These are phyloP conservation scores for Plasmodium berghei DNA, from an alignment of 169 alveolate genomes.

Conservation along the genomic window DNA sequence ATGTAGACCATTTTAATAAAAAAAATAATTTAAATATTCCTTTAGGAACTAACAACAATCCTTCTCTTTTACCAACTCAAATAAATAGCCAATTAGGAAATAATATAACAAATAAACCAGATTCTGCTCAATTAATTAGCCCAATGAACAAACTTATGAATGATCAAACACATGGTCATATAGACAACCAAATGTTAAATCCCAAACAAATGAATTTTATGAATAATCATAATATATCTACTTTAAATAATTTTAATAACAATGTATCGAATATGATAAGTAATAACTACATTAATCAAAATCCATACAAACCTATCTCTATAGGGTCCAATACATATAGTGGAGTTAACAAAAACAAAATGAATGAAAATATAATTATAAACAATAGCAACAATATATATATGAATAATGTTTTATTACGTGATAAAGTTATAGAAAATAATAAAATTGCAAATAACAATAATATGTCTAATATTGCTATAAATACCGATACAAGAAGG, in stretches of 20 bases:
- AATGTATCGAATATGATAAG: not conserved
- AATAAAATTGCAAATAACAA: slow-evolving; percentile 1
- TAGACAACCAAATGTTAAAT: not conserved
- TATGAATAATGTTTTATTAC: slow-evolving; percentile 19
- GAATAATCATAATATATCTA: slow-evolving; percentile 21
- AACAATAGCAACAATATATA: slow-evolving; percentile 14
- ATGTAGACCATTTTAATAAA: slow-evolving; percentile 8
- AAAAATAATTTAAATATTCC: not conserved
- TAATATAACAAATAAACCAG: not conserved
- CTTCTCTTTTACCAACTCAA: not conserved
- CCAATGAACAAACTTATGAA: not conserved
- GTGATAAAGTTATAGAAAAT: slow-evolving; percentile 5
- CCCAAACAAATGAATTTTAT: slow-evolving; percentile 1
- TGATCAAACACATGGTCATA: not conserved
- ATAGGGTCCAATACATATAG: not conserved
- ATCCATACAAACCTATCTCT: no score
- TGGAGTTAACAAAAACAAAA: slow-evolving; percentile 12
- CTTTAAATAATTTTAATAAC: slow-evolving; percentile 14
- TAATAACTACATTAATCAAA: no score
- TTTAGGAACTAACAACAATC: not conserved
- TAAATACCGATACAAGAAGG: not conserved
- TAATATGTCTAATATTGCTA: not conserved
- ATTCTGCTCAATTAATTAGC: not conserved
- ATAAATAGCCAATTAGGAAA: slow-evolving; percentile 1
- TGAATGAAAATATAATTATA: slow-evolving; percentile 6